Conservation (phyloP, 2,329 filamentous ascomycete species). For the Penicillium sp. region DNA sequence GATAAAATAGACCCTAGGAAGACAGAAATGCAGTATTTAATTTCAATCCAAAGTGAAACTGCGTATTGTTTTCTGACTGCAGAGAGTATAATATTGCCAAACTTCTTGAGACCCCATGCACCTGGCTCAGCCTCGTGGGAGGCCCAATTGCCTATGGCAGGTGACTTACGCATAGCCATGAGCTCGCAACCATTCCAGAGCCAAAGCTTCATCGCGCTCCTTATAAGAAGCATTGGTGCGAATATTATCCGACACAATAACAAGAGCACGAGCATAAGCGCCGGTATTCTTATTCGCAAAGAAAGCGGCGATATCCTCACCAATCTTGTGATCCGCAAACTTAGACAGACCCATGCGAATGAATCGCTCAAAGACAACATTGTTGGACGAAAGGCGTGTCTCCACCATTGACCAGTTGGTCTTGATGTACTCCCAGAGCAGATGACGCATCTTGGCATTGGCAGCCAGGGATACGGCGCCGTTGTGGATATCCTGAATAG, state of each 20-base stretch:
- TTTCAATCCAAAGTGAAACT: too few species aligned
- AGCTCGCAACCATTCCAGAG: constrained; percentile 77
- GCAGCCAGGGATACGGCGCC: constrained; percentile 72
- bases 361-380: constrained; percentile 87
- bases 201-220: constrained; percentile 70
- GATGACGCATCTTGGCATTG: constrained; percentile 73
- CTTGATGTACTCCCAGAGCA: constrained; percentile 86
- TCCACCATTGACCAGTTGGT: constrained; percentile 77
- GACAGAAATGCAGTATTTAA: too few species aligned
- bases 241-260: constrained; percentile 84
- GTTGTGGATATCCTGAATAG: constrained; percentile 84
- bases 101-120: too few species aligned
- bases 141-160: too few species aligned
- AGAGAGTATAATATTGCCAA: too few species aligned
- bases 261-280: constrained; percentile 83
- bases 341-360: constrained; percentile 76
- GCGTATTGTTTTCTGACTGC: too few species aligned
- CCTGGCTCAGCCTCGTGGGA: too few species aligned
- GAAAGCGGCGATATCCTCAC: constrained; percentile 80
- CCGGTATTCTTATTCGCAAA: constrained; percentile 85
- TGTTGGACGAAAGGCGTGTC: constrained; percentile 75
- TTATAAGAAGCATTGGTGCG: constrained; percentile 81
- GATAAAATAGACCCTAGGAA: too few species aligned
- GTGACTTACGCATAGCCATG: constrained; percentile 63
- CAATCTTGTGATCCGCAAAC: constrained; percentile 71